Evolutionary conservation across 169 alveolate species (phyloP), one percentile per base, ranked within the genome.

Genomic region (Cryptosporidium sp.): DNA sequence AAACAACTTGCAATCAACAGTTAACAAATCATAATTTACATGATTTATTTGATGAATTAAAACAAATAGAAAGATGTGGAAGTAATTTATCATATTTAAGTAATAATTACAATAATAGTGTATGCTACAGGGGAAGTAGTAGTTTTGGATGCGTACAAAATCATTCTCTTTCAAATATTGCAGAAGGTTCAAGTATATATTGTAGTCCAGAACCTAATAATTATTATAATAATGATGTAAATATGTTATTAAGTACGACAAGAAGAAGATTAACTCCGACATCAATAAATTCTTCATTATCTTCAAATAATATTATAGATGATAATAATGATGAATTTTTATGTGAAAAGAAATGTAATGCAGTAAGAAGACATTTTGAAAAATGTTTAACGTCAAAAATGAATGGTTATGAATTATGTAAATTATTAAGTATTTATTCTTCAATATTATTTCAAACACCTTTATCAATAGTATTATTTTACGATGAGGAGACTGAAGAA

Each of bases 371-470:
- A 39, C 89, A 80, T 42, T 65, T 80, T 37, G 80, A 80, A 33
- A 80, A 31, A 45, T 80, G 44, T 44, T 29, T 80, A 31, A 61
- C 72, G 10, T 37, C 75, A 60, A 21, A 65, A 23, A 45, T 65
- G 67, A 23, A 45, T 65, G 89, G 89, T 26, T 80, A 29, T 80
- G 89, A 80, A 37, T 45, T 80, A 14, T 62, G 89, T 31, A 80
- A 80, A 29, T 65, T 80, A n/a, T 14, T 80, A 23, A 80, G 80
- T 42, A 62, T 80, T 23, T 80, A 80, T 62, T 62, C 65, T 23
- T 80, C 89, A 26, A 14, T 80, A 45, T 48, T 80, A 29, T 80
- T 80, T 80, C 89, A 80, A 33, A 62, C 89, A 29, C 89, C 89
- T 62, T 45, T 80, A 9, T 62, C 89, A 6, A 16, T 80, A 4